phyloP scores from a whole-genome alignment of 148 eudicot genomes.

The Rhododendron molle region DNA sequence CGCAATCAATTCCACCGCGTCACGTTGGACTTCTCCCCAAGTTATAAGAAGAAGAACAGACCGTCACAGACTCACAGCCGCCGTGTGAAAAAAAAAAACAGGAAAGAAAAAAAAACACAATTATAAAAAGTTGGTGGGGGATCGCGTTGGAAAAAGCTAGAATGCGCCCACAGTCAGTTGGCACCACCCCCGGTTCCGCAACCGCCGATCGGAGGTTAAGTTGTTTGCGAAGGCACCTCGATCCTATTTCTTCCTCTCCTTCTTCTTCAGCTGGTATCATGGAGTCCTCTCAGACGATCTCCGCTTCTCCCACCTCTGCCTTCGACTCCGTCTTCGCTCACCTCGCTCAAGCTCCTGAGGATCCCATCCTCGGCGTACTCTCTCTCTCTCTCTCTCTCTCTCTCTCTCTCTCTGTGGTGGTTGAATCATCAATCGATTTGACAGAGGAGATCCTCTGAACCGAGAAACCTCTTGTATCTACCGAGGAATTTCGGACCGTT shows the following conservation, averaged over 20 bases:
- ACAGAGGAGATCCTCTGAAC: no score
- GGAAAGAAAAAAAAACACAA: neutral
- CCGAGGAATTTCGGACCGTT: no score
- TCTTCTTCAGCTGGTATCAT: neutral
- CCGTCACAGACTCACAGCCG: neutral
- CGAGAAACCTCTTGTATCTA: no score
- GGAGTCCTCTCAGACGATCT: slow-evolving; percentile 24
- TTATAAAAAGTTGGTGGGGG: neutral
- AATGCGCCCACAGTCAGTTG: slow-evolving; percentile 15
- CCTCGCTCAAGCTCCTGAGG: slow-evolving; percentile 81
- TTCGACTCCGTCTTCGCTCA: slow-evolving; percentile 63
- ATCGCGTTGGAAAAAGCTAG: neutral
- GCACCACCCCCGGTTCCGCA: slow-evolving; percentile 18
- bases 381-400: slow-evolving; percentile 6
- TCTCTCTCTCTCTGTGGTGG: neutral
- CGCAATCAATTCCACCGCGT: neutral
- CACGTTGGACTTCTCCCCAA: neutral
- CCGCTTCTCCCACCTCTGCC: slow-evolving; percentile 48
- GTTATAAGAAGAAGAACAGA: neutral
- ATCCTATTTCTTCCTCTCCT: slow-evolving; percentile 13
- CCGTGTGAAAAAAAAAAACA: neutral
- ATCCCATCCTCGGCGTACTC: slow-evolving; percentile 90
- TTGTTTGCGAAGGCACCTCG: slow-evolving; percentile 52
- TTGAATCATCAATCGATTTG: neutral
- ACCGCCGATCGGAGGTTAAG: slow-evolving; percentile 56